Evolutionary conservation across 1,284 basidiomycete genomes (phyloP), one percentile per base, ranked within the genome.

Genomic region (Wallemia ichthyophaga): DNA sequence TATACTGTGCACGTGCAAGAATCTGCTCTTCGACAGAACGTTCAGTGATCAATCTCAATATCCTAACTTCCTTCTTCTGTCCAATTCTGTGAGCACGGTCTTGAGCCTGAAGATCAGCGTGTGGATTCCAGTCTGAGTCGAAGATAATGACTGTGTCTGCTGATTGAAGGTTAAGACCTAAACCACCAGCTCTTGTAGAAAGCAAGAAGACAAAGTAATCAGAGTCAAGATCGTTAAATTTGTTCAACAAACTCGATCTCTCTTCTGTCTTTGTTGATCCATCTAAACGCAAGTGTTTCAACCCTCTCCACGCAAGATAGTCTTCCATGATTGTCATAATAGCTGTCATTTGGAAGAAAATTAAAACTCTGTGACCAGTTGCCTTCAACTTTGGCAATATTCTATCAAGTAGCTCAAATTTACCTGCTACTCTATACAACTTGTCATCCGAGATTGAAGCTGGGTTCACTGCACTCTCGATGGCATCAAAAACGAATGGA

Each of bases 311-410:
- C 67, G 85, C 85, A 68, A 96, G 74, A 69, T 95, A 99, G 69
- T 98, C 94, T 68, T 94, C 89, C 79, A 98, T 92, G 69, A 98
- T 95, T 65, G 95, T 89, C 92, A 98, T 96, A 68, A 96, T 89
- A 66, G 89, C 37, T 48, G 25, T 98, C 94, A 99, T 98, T 71
- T 99, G 94, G 81, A 96, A 98, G 73, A 98, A 99, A 58, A 99
- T 78, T 64, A 99, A 73, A 24, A 95, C 89, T 58, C 91, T 81
- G 71, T 99, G 94, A 60, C 91, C 91, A 11, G 82, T 84, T 31
- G 80, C 76, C 72, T 96, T 98, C 62, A 99, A 78, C 67, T 95
- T 85, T 62, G 88, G 83, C 13, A 99, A 74, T 27, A 99, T 74
- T 24, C 75, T 69, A 69, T 99, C 94, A 57, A 99, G 75, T 57